Base-by-base conservation (phyloP, 441 rosid genomes). In the Adansonia rubrostipa region DNA sequence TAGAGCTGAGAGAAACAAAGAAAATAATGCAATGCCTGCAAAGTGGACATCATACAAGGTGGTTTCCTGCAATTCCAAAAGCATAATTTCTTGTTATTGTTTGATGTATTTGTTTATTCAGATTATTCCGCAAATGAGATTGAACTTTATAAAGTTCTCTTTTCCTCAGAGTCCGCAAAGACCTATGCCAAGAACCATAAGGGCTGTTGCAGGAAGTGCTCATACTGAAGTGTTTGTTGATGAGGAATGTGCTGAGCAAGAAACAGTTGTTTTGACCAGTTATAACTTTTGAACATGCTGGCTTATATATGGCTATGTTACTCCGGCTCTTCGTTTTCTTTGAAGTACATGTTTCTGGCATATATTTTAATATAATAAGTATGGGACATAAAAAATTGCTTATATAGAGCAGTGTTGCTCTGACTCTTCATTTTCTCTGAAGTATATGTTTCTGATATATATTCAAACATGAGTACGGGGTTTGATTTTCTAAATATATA, bases 1-100 rank as follows among this genome's bases (percentile, higher is more conserved):
- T 74, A 87, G 86, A 77, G 89, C 89, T 72, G 94, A 96, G 82
- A 93, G 99, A 81, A 93, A 96, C 89, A 96, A 96, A 86, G 99
- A 96, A 85, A 96, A 96, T 74, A 92, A 78, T 79, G 86, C 92
- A 15, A 28, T 85, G 44, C 98, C 98, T 73, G 71, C 87, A 17
- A 95, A 90, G 80, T 93, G 99, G 99, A 83, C 84, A 81, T 80
- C 92, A 20, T 84, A 84, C 79, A 93, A 92, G 97, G 98, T 95
- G 97, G 98, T 95, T 81, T 64, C 6, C 75, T 7, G 11, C 71
- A 62, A 61, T 79, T 51, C 51, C 4, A 5, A 28, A 14, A 69
- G 9, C 5, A 51, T 48, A 11, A 22, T 33, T 81, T 80, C 45
- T 68, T 51, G 53, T 42, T 45, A 24, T 15, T 14, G 42, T 15